These are phyloP conservation scores for Fusarium mexicanum DNA, from an alignment of 2,329 filamentous ascomycete genomes.

Conservation along the genomic window DNA sequence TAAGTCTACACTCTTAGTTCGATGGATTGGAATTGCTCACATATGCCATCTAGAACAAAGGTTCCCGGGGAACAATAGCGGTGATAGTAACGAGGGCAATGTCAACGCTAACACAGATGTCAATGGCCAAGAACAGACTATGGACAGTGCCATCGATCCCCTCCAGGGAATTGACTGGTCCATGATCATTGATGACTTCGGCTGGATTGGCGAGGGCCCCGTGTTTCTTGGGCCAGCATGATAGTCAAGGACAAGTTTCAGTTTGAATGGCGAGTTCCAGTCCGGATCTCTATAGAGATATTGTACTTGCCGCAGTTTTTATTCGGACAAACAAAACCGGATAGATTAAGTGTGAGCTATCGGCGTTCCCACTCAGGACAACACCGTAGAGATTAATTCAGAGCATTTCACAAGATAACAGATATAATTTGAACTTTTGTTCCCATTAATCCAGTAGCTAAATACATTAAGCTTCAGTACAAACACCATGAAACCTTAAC, in stretches of 20 bases:
- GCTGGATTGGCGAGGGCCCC: slow-evolving; percentile 51
- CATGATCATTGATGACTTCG: slow-evolving; percentile 61
- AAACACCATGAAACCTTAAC: slow-evolving; percentile 3
- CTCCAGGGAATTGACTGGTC: slow-evolving; percentile 61
- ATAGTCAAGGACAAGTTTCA: neutral
- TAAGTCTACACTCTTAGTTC: slow-evolving; percentile 26
- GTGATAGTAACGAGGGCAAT: neutral
- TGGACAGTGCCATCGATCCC: slow-evolving; percentile 44
- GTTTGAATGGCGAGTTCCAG: neutral
- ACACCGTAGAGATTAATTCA: neutral
- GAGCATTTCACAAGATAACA: neutral
- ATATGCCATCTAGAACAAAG: slow-evolving; percentile 2
- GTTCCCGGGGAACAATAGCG: neutral
- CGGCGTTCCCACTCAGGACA: neutral
- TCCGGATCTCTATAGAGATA: neutral
- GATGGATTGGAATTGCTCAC: neutral
- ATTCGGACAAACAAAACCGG: neutral
- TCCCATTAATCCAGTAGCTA: slow-evolving; percentile 9
- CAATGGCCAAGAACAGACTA: slow-evolving; percentile 29
- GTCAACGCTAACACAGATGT: slow-evolving; percentile 7
- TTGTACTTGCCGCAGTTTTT: neutral
- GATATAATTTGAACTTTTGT: slow-evolving; percentile 4
- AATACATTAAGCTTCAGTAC: slow-evolving; percentile 17
- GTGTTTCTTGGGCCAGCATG: slow-evolving; percentile 46
- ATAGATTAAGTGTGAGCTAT: neutral